Base-by-base conservation (phyloP, 306 rosid genomes). In the Cicer judaicum region DNA sequence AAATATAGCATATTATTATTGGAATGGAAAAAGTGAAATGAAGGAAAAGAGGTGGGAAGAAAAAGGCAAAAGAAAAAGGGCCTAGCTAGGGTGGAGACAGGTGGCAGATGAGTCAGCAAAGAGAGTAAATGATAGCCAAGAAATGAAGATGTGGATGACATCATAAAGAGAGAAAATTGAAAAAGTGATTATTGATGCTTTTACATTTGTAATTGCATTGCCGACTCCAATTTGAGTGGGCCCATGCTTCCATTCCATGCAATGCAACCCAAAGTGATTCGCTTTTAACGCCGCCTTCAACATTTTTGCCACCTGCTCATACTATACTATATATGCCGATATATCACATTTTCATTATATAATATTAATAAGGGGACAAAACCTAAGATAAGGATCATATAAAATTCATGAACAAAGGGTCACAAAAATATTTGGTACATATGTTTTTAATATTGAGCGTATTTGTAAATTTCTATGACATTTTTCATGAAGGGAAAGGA, bases 61-160 rank as follows among this genome's bases (percentile, higher is more conserved):
- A 7, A 40, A 43, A 60, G 44, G 43, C 7, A 13, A 60, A 60
- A 60, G 66, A 7, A 34, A 60, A 60, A 70, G 73, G 10, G 38
- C 8, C 4, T 8, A 7, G 60, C 40, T 21, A 68, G 88, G 88
- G 88, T 71, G 74, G 70, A 66, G 84, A 86, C 90, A 88, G 82
- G 70, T 86, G 92, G 85, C 85, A 18, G 53, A 42, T 53, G 77
- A 74, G 82, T 81, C 74, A 81, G 87, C 82, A 42, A 64, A 57
- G 13, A 43, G 48, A 14, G 55, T 43, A 39, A 69, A 77, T 50
- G 13, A 73, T 19, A 46, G 82, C 78, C 79, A 84, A 64, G 76
- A 74, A 14, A 61, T 70, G 46, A 47, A 46, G 68, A 29, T 42
- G 54, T 12, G 74, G 24, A 79, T 73, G 70, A 67, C 75, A 57